Evolutionary conservation across 441 rosid genomes (phyloP), one percentile per base, ranked within the genome.

Genomic region (Euphorbia celastroides): DNA sequence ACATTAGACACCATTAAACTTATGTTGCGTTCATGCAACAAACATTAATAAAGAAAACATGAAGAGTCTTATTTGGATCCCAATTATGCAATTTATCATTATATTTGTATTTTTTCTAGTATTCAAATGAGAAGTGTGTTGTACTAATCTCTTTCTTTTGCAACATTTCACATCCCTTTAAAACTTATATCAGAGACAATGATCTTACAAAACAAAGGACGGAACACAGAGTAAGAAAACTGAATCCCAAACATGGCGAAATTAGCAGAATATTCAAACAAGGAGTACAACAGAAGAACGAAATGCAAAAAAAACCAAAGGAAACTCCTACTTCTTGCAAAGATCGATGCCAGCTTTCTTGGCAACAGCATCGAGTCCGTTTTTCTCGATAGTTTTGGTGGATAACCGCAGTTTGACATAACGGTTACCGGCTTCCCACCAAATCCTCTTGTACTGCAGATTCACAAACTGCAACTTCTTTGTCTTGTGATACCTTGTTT

Each of bases 351-450:
- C n/a, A n/a, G n/a, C n/a, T n/a, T n/a, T n/a, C n/a, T n/a, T n/a
- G n/a, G n/a, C n/a, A n/a, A n/a, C n/a, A n/a, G n/a, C n/a, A n/a
- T n/a, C n/a, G n/a, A n/a, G n/a, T n/a, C n/a, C n/a, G n/a, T n/a
- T n/a, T 90, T 90, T 93, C 81, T 93, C 97, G 25, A 90, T 87
- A n/a, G 97, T 93, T 86, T 88, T 90, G 19, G 97, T 93, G 0
- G 98, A 90, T 62, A 93, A 68, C 23, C 95, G 85, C 52, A 93
- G 80, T 56, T 90, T 90, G 41, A 90, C 83, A 46, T 76, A 93
- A 5, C 96, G 94, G 67, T 89, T 90, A 5, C 97, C 98, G 2
- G 87, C 90, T 78, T 90, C 98, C 98, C 98, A 93, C 98, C 97
- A 93, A 27, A 90, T 75, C 76, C 42, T 87, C 83, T 93, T 90